Evolutionary conservation across 2,329 filamentous ascomycete species (phyloP).

Genomic region (Scorias spongiosa): DNA sequence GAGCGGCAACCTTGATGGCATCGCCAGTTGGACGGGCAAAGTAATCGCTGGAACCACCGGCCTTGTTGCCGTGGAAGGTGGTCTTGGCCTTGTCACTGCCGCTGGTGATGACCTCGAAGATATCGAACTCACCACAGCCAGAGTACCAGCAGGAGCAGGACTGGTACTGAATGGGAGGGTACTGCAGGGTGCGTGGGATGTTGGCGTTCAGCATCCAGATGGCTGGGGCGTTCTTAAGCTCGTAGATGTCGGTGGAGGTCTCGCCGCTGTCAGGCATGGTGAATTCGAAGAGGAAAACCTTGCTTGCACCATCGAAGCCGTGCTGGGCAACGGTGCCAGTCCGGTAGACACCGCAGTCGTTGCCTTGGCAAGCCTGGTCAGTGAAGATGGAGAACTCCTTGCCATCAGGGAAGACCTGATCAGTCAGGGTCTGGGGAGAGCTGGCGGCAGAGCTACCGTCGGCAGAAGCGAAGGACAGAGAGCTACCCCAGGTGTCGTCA

Average conservation of each 20-base stretch:
- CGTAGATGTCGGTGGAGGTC: slow-evolving; percentile 23
- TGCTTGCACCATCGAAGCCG: slow-evolving; percentile 54
- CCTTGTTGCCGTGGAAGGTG: slow-evolving; percentile 48
- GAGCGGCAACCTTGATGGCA: slow-evolving; percentile 48
- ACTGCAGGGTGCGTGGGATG: slow-evolving; percentile 56
- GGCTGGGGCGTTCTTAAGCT: slow-evolving; percentile 49
- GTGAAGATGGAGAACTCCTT: slow-evolving; percentile 38
- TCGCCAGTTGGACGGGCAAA: slow-evolving; percentile 48
- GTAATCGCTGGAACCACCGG: slow-evolving; percentile 55
- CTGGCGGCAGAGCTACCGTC: slow-evolving; percentile 32
- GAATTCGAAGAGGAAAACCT: slow-evolving; percentile 61
- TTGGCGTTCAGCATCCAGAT: slow-evolving; percentile 62
- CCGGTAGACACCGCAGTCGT: slow-evolving; percentile 22
- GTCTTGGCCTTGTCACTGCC: slow-evolving; percentile 55
- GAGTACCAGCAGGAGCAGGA: slow-evolving; percentile 55
- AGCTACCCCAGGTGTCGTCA: slow-evolving; percentile 40
- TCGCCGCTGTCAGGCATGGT: slow-evolving; percentile 50
- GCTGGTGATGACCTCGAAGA: slow-evolving; percentile 53
- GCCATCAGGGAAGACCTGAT: slow-evolving; percentile 34
- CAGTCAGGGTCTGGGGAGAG: slow-evolving; percentile 34
- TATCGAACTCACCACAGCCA: slow-evolving; percentile 61
- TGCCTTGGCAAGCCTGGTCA: slow-evolving; percentile 32
- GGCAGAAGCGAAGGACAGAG: slow-evolving; percentile 38
- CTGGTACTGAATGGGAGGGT: slow-evolving; percentile 31
- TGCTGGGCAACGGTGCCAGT: slow-evolving; percentile 34